Evolutionary conservation across 2,329 filamentous ascomycete species (phyloP).

Genomic region (Bipolaris zeicola): DNA sequence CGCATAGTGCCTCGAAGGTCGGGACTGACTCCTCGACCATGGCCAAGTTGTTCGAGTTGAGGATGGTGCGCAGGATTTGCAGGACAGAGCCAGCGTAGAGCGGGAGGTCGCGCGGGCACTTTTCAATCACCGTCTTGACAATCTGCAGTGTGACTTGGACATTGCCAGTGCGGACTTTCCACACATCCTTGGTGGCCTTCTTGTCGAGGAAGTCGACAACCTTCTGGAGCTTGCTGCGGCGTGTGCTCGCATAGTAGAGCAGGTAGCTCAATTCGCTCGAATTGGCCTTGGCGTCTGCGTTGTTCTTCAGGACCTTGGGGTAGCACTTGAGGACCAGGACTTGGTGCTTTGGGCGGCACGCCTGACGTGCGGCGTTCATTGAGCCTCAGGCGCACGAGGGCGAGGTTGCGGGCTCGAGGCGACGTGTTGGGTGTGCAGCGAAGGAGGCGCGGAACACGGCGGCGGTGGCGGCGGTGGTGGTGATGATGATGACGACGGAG

Average conservation of each 20-base stretch:
- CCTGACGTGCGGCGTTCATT: conserved; percentile 65
- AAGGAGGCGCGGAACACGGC: background rate
- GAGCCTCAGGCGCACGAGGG: conserved; percentile 11
- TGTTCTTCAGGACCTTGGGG: conserved; percentile 85
- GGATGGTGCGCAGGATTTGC: conserved; percentile 79
- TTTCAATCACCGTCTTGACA: conserved; percentile 87
- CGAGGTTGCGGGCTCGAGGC: conserved; percentile 6
- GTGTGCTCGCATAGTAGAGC: conserved; percentile 93
- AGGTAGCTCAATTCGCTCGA: conserved; percentile 96
- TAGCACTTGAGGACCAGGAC: conserved; percentile 96
- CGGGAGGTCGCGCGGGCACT: conserved; percentile 85
- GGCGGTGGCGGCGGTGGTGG: background rate
- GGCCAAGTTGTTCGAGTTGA: conserved; percentile 84
- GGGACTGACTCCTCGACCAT: conserved; percentile 90
- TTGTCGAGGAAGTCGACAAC: conserved; percentile 94
- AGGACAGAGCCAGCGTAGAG: conserved; percentile 86
- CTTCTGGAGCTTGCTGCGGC: conserved; percentile 93
- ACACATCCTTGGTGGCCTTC: conserved; percentile 89
- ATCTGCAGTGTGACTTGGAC: conserved; percentile 96
- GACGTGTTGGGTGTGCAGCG: conserved; percentile 8
- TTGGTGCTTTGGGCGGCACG: conserved; percentile 90
- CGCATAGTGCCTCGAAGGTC: conserved; percentile 87
- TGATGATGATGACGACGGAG: no score
- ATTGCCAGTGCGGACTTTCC: conserved; percentile 85
- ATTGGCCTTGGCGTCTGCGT: conserved; percentile 90